Base-by-base conservation (phyloP, 768 basidiomycete genomes). In the Tricholomella constricta region DNA sequence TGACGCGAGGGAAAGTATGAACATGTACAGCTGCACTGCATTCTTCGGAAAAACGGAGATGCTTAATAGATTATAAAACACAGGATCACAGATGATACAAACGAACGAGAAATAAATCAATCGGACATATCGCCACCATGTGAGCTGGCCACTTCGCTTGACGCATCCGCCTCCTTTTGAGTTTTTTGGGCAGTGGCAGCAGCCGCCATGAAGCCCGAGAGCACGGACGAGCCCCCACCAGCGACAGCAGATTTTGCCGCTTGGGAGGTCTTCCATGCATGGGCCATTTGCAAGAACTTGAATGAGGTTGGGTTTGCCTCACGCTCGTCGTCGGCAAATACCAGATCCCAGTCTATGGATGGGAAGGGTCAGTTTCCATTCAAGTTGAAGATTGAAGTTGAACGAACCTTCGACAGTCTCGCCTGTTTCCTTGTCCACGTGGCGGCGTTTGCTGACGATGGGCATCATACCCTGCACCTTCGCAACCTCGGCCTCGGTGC, bases 281-380 rank as follows among this genome's bases (percentile, higher is more conserved):
- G 94, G 0, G 96, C 96, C 79, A 90, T 92, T 67, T 95, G 89
- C 66, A 98, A 76, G 78, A 98, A 94, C 64, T 94, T 96, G 86
- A 94, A 96, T 0, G 91, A 84, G 0, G 92, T 87, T 0, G 95
- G 92, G 63, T 97, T 96, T 41, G 88, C 83, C 64, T 96, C 95
- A 47, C 88, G 81, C 64, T 97, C 94, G 79, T 98, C 96, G 75
- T 98, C 96, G 23, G 94, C 86, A 69, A 98, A 98, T 19, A 95
- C 86, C 64, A 95, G 83, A 64, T 96, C 95, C 86, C 90, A 96
- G 63, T 96, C 95, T 94, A 26, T 32, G 1, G 52, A 11, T 37
- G 48, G n/a, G 37, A 25, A 4, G 17, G 57, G 19, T 59, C 31
- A 11, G 34, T 27, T 50, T 25, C 45, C 17, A 22, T 14, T 43